Evolutionary conservation across 495 filamentous ascomycete genomes (phyloP).

Genomic region (Lophium mytilinum): DNA sequence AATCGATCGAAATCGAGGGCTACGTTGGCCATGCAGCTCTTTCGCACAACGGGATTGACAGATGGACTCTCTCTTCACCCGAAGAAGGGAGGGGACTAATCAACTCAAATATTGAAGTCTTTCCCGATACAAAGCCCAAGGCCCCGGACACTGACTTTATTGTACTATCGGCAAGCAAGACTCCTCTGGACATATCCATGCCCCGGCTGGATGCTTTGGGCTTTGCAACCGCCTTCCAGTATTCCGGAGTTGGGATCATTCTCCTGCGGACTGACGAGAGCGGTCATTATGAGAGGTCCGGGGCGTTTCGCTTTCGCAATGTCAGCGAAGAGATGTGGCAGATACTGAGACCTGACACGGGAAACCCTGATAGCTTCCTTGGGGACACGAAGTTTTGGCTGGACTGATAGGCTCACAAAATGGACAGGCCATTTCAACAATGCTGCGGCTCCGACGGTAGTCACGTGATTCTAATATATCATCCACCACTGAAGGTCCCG

Average conservation of each 20-base stretch:
- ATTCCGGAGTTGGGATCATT: slow-evolving; percentile 9
- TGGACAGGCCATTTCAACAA: no score
- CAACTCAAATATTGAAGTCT: not conserved
- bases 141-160: not conserved
- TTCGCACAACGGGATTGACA: not conserved
- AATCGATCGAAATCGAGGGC: no score
- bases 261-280: not conserved
- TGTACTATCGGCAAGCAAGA: slow-evolving; percentile 4
- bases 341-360: not conserved
- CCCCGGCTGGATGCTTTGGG: not conserved
- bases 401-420: not conserved
- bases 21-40: not conserved
- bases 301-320: slow-evolving; percentile 1
- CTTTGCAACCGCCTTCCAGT: not conserved
- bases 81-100: not conserved
- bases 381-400: slow-evolving; percentile 5
- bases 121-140: slow-evolving; percentile 10
- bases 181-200: not conserved
- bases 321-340: not conserved
- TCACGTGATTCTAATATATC: no score
- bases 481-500: no score
- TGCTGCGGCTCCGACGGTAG: no score
- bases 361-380: not conserved
- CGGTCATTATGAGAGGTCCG: slow-evolving; percentile 2
- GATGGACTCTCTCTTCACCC: slow-evolving; percentile 1